phyloP scores from a whole-genome alignment of 1,284 basidiomycete species.

The Naganishia sp. region DNA sequence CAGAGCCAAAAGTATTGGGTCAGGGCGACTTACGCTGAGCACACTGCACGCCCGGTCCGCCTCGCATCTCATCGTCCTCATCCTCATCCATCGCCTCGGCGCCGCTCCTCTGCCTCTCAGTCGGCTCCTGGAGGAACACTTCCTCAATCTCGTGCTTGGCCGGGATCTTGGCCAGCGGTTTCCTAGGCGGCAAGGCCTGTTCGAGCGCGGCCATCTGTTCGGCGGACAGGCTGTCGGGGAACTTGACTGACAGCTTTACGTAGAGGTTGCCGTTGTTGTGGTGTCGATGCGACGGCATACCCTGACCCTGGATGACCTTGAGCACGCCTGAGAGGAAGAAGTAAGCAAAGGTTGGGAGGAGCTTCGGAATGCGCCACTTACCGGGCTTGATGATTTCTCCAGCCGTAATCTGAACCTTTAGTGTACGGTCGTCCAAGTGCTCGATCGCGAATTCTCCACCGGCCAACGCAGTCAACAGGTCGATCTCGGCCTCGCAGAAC shows the following conservation, averaged over 20 bases:
- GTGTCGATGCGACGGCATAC: slow-evolving; percentile 97
- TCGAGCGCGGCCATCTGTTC: slow-evolving; percentile 75
- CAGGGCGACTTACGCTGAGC: slow-evolving; percentile 53
- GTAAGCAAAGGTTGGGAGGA: background rate
- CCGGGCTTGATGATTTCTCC: slow-evolving; percentile 95
- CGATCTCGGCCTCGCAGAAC: slow-evolving; percentile 81
- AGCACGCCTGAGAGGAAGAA: slow-evolving; percentile 65
- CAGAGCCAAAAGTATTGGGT: background rate
- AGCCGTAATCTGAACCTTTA: slow-evolving; percentile 80
- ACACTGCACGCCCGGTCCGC: slow-evolving; percentile 56
- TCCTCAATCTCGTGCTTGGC: slow-evolving; percentile 78
- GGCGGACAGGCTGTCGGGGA: slow-evolving; percentile 80
- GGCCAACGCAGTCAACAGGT: slow-evolving; percentile 88
- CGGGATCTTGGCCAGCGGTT: slow-evolving; percentile 67
- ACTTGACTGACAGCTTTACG: slow-evolving; percentile 81
- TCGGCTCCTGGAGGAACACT: slow-evolving; percentile 78
- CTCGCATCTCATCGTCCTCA: slow-evolving; percentile 41
- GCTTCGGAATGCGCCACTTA: slow-evolving; percentile 50
- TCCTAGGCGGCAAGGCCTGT: slow-evolving; percentile 79
- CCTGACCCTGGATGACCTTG: slow-evolving; percentile 90
- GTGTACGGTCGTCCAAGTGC: slow-evolving; percentile 89
- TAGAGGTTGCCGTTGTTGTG: slow-evolving; percentile 95
- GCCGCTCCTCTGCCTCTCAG: slow-evolving; percentile 66
- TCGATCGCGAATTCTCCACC: slow-evolving; percentile 89
- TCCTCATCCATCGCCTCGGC: slow-evolving; percentile 36